These are phyloP conservation scores for Grosmannia huntii DNA, from an alignment of 2,329 filamentous ascomycete genomes.

Conservation along the genomic window DNA sequence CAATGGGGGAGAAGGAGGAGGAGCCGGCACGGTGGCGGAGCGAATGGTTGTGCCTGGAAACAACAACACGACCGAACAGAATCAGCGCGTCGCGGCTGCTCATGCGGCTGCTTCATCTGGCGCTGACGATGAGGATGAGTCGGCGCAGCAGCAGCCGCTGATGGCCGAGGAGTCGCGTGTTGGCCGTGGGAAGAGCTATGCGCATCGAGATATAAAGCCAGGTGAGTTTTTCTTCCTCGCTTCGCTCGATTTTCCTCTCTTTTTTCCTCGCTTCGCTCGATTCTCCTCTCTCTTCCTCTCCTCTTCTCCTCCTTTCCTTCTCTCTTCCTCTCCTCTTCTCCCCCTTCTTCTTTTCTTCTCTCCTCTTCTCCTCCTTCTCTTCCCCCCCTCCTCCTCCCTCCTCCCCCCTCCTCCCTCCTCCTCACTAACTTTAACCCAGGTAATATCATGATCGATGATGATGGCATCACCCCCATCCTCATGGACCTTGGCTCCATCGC, in stretches of 20 bases:
- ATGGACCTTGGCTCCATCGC: slow-evolving; percentile 95
- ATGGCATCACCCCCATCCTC: slow-evolving; percentile 75
- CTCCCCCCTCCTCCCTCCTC: background rate
- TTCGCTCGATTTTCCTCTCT: background rate
- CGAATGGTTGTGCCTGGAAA: slow-evolving; percentile 8
- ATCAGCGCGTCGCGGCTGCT: slow-evolving; percentile 15
- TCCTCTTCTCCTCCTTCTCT: background rate
- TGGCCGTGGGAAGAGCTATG: slow-evolving; percentile 68
- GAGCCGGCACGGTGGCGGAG: background rate
- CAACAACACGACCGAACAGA: slow-evolving; percentile 10
- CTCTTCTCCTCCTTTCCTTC: background rate
- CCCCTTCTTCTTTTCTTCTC: background rate
- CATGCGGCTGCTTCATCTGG: slow-evolving; percentile 5
- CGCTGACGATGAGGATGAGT: slow-evolving; percentile 53
- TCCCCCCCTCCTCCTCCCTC: background rate
- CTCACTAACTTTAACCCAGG: slow-evolving; percentile 28
- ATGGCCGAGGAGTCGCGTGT: slow-evolving; percentile 68
- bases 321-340: no score
- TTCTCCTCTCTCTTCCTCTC: background rate
- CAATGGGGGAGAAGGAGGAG: slow-evolving; percentile 28
- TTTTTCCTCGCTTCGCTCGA: no score
- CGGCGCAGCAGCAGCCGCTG: slow-evolving; percentile 66
- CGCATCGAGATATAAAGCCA: slow-evolving; percentile 94
- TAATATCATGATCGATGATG: slow-evolving; percentile 97
- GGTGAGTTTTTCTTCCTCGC: slow-evolving; percentile 36